Evolutionary conservation across 192 early-diverging fungal genomes (phyloP).

Genomic region (Entomortierella chlamydospora): DNA sequence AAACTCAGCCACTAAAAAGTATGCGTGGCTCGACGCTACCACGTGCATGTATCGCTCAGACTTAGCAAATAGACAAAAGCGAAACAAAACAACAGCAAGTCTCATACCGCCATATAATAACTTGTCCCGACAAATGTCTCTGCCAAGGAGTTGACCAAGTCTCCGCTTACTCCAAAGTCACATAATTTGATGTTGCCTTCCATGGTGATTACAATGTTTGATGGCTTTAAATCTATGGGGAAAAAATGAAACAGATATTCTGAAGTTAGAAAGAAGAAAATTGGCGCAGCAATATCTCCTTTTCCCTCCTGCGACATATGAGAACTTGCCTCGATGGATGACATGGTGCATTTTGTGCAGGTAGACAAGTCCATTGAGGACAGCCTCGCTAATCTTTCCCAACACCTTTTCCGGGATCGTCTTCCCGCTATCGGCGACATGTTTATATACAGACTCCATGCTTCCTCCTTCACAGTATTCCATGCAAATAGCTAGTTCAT

Average conservation of each 20-base stretch:
- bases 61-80: not conserved
- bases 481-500: slow-evolving; percentile 94
- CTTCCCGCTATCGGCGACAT: slow-evolving; percentile 69
- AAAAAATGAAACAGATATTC: not conserved
- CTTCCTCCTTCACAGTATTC: slow-evolving; percentile 96
- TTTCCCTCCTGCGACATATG: too few relatives aligned
- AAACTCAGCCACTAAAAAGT: not conserved
- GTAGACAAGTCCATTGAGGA: slow-evolving; percentile 93
- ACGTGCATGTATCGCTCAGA: too few relatives aligned
- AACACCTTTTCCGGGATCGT: slow-evolving; percentile 89
- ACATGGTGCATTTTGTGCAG: slow-evolving; percentile 83
- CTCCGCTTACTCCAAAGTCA: slow-evolving; percentile 96
- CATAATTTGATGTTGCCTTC: slow-evolving; percentile 94
- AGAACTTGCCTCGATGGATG: slow-evolving; percentile 85
- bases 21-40: too few relatives aligned
- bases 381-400: slow-evolving; percentile 91
- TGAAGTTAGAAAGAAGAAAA: too few relatives aligned
- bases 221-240: slow-evolving; percentile 64
- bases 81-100: not conserved
- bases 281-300: too few relatives aligned
- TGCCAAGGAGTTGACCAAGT: slow-evolving; percentile 88
- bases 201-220: slow-evolving; percentile 93
- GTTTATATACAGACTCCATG: slow-evolving; percentile 93
- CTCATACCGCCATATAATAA: slow-evolving; percentile 92
- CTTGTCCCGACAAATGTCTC: slow-evolving; percentile 97